phyloP scores from a whole-genome alignment of 1,139 yeast species.

The Taphrina confusa region DNA sequence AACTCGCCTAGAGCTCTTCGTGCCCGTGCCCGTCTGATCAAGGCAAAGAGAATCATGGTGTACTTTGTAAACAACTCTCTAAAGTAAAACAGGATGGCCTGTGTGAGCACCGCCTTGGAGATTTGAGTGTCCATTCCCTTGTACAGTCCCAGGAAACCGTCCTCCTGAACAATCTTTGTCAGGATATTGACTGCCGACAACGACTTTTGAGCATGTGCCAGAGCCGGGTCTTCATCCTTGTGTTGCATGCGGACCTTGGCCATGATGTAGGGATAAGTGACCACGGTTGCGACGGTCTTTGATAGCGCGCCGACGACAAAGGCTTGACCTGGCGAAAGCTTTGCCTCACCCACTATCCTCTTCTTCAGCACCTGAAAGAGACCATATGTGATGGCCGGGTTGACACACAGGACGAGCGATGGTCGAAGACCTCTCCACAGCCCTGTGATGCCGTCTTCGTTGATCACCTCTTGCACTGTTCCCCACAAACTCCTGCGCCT shows the following conservation, averaged over 20 bases:
- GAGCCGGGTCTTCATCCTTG: constrained; percentile 40
- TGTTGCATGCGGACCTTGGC: constrained; percentile 81
- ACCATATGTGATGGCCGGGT: constrained; percentile 88
- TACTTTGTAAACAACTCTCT: constrained; percentile 52
- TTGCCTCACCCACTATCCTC: constrained; percentile 53
- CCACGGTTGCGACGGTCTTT: constrained; percentile 75
- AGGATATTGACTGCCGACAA: constrained; percentile 59
- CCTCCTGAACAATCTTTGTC: constrained; percentile 53
- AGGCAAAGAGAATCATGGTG: constrained; percentile 32
- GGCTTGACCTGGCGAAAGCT: constrained; percentile 65
- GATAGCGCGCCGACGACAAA: constrained; percentile 76
- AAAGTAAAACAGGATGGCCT: constrained; percentile 80
- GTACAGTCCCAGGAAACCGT: constrained; percentile 62
- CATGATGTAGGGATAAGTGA: constrained; percentile 82
- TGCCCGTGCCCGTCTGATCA: constrained; percentile 10
- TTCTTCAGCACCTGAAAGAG: constrained; percentile 70
- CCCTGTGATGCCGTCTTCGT: constrained; percentile 70
- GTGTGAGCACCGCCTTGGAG: constrained; percentile 79
- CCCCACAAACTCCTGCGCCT: constrained; percentile 42
- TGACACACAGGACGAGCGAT: constrained; percentile 71
- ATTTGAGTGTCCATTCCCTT: constrained; percentile 82
- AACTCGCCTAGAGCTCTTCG: constrained; percentile 7
- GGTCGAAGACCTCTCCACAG: constrained; percentile 87
- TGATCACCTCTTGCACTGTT: constrained; percentile 58
- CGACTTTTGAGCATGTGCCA: constrained; percentile 47